These are phyloP conservation scores for Heterobasidion occidentale DNA, from an alignment of 1,284 basidiomycete species.

Conservation along the genomic window DNA sequence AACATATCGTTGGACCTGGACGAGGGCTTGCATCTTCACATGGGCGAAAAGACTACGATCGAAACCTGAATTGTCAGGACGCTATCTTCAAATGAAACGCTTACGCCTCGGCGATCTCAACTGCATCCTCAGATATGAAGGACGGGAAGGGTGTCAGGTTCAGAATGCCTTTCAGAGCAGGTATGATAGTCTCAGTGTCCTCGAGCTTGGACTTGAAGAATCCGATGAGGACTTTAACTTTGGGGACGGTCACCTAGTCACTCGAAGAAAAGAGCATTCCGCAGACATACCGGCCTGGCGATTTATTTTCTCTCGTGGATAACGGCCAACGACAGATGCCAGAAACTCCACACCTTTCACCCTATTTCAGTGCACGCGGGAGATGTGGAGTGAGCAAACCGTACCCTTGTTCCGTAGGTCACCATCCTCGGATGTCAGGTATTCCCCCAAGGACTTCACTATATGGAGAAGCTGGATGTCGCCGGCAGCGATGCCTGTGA, in stretches of 20 bases:
- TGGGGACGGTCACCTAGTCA: not conserved
- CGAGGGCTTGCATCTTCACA: constrained; percentile 75
- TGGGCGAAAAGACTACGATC: constrained; percentile 61
- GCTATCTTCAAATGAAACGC: constrained; percentile 14
- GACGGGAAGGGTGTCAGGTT: constrained; percentile 59
- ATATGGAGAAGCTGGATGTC: constrained; percentile 65
- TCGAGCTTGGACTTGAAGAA: constrained; percentile 88
- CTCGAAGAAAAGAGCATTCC: not conserved
- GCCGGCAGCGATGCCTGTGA: constrained; percentile 58
- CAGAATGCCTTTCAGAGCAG: constrained; percentile 68
- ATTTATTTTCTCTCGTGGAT: constrained; percentile 63
- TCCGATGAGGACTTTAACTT: constrained; percentile 73
- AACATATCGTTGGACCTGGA: constrained; percentile 76
- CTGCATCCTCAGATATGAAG: constrained; percentile 68
- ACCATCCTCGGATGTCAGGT: constrained; percentile 83
- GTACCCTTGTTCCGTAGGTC: constrained; percentile 72
- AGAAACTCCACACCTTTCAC: constrained; percentile 69
- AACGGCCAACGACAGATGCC: constrained; percentile 53
- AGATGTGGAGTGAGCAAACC: not conserved
- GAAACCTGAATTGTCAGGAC: constrained; percentile 3
- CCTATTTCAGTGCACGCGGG: not conserved
- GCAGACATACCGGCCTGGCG: constrained; percentile 65
- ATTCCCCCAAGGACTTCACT: constrained; percentile 84
- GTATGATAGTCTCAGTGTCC: constrained; percentile 75
- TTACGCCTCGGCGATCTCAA: constrained; percentile 64